phyloP scores from a whole-genome alignment of 345 rosid species.

The Adansonia digitata region DNA sequence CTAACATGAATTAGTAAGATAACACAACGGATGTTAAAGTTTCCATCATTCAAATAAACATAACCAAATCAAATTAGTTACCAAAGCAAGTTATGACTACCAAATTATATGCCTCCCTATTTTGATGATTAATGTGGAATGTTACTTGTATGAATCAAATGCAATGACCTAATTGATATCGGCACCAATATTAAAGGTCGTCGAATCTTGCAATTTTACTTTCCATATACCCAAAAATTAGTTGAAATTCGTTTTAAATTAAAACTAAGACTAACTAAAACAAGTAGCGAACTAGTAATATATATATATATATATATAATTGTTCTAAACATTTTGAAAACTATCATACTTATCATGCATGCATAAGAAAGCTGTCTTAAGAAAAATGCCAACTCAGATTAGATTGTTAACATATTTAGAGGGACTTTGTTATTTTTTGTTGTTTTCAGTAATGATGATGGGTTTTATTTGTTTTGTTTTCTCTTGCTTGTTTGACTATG shows the following conservation, averaged over 20 bases:
- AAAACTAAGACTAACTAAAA: background rate
- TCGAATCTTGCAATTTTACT: background rate
- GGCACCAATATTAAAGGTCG: background rate
- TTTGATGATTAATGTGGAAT: background rate
- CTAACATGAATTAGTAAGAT: no score
- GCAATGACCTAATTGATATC: background rate
- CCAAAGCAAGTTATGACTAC: no score
- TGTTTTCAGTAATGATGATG: background rate
- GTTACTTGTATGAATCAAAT: background rate
- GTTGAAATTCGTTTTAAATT: background rate
- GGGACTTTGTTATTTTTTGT: background rate
- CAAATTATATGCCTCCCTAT: background rate
- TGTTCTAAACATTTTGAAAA: background rate
- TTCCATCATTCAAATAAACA: no score
- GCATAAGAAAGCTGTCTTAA: background rate
- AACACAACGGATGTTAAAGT: no score
- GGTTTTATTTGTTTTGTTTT: background rate
- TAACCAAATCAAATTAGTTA: no score
- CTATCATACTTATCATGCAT: background rate
- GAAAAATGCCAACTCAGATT: background rate
- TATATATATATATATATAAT: background rate
- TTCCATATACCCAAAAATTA: background rate
- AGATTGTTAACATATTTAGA: background rate
- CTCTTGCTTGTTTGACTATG: slow-evolving; percentile 11
- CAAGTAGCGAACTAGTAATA: background rate